Evolutionary conservation across 208 protist species (phyloP).

Genomic region (Trypanosoma brucei): DNA sequence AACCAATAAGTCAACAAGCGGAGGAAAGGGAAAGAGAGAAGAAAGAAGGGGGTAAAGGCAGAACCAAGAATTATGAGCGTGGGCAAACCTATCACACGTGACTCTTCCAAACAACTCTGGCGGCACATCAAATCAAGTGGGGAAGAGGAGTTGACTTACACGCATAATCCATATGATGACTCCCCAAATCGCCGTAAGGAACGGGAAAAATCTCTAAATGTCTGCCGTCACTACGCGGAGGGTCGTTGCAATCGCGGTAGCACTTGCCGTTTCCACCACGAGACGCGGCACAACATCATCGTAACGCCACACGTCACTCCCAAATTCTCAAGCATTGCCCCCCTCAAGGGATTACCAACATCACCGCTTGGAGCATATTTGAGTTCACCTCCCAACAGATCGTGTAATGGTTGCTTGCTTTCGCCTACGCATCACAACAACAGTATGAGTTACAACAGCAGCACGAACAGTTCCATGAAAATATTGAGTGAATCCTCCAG

Average conservation of each 20-base stretch:
- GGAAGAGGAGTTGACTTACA: slow-evolving; percentile 13
- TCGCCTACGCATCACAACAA: neutral
- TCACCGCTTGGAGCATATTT: neutral
- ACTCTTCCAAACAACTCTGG: neutral
- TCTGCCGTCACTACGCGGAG: slow-evolving; percentile 51
- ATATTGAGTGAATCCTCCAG: neutral
- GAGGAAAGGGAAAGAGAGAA: neutral
- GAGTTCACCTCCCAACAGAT: neutral
- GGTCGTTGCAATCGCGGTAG: slow-evolving; percentile 60
- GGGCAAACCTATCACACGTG: neutral
- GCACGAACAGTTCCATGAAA: neutral
- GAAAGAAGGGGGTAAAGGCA: neutral
- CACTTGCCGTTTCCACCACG: slow-evolving; percentile 54
- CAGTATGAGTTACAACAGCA: neutral
- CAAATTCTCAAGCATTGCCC: slow-evolving; percentile 31
- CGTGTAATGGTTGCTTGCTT: neutral
- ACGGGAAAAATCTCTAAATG: slow-evolving; percentile 21
- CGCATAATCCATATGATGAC: slow-evolving; percentile 17
- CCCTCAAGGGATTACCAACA: slow-evolving; percentile 25
- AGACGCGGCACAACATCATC: slow-evolving; percentile 34
- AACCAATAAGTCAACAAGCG: neutral
- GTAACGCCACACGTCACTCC: slow-evolving; percentile 28
- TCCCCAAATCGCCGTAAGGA: neutral
- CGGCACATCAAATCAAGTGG: slow-evolving; percentile 1
- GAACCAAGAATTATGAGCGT: neutral